These are phyloP conservation scores for Hordeum vulgare DNA, from an alignment of 176 grass and related monocot genomes.

Conservation along the genomic window MorexV3_pseudomolecules_assembly NC_058524.1:315068252-315068751, in stretches of 20 bases:
- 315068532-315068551: neutral
- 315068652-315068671: neutral
- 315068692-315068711: conserved; percentile 39
- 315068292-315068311: conserved; percentile 40
- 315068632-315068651: conserved; percentile 19
- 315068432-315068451: conserved; percentile 25
- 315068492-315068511: neutral
- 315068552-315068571: neutral
- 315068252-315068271: conserved; percentile 27
- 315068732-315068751: neutral
- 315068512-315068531: conserved; percentile 23
- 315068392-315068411: conserved; percentile 25
- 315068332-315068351: conserved; percentile 17
- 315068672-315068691: conserved; percentile 29
- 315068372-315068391: conserved; percentile 41
- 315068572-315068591: neutral
- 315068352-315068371: conserved; percentile 2
- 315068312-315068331: conserved; percentile 12
- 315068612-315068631: conserved; percentile 12
- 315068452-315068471: neutral
- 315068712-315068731: conserved; percentile 33
- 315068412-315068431: conserved; percentile 30
- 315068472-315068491: conserved; percentile 1
- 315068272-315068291: conserved; percentile 27
- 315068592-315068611: neutral